Conservation (phyloP, 2,329 filamentous ascomycete species). For the Pyrenophora tritici-repentis region DNA sequence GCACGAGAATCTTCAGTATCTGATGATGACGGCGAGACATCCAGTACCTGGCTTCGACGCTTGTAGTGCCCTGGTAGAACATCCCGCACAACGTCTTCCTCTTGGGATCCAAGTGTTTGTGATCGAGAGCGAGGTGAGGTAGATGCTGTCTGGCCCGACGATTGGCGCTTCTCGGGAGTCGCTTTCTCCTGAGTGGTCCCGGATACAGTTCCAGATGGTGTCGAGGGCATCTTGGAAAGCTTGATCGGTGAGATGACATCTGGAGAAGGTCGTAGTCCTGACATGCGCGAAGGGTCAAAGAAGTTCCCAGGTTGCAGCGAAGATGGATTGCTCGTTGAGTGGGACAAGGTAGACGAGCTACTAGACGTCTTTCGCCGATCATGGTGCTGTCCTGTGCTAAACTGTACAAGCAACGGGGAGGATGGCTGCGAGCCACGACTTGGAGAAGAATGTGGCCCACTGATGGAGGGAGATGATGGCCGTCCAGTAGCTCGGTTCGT, state of each 20-base stretch:
- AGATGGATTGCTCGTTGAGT: slow-evolving; percentile 66
- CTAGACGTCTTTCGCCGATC: slow-evolving; percentile 93
- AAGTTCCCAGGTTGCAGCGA: slow-evolving; percentile 72
- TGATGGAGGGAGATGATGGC: slow-evolving; percentile 84
- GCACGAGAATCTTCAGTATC: slow-evolving; percentile 95
- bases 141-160: slow-evolving; percentile 29
- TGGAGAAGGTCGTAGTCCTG: slow-evolving; percentile 57
- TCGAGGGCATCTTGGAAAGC: slow-evolving; percentile 49
- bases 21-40: slow-evolving; percentile 95
- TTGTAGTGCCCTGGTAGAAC: slow-evolving; percentile 75
- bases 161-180: slow-evolving; percentile 40
- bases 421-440: slow-evolving; percentile 83
- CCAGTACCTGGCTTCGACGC: slow-evolving; percentile 89
- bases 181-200: slow-evolving; percentile 49
- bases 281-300: slow-evolving; percentile 71
- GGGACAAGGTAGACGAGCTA: slow-evolving; percentile 81
- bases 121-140: slow-evolving; percentile 74
- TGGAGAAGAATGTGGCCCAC: slow-evolving; percentile 82
- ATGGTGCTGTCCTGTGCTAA: slow-evolving; percentile 80
- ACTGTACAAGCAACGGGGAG: slow-evolving; percentile 93
- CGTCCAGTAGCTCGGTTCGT: slow-evolving; percentile 73
- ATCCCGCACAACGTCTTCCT: slow-evolving; percentile 77
- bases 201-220: slow-evolving; percentile 50
- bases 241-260: slow-evolving; percentile 61
- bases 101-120: slow-evolving; percentile 91